Evolutionary conservation across 169 alveolate genomes (phyloP), one percentile per base, ranked within the genome.

Genomic region (Eimeria necatrix): DNA sequence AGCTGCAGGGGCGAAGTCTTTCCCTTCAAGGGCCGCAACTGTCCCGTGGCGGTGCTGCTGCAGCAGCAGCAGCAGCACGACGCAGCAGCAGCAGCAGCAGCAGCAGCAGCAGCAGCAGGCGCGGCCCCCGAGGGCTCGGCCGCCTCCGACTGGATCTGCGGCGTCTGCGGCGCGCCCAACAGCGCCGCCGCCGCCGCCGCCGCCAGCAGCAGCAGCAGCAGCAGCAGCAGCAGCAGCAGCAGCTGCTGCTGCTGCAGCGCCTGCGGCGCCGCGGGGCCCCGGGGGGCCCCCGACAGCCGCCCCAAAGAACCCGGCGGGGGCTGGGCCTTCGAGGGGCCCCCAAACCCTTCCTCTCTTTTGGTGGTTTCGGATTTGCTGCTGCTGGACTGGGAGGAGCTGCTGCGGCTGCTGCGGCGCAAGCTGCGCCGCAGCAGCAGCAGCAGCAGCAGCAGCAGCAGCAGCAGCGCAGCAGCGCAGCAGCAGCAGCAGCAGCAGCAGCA

Each of bases 151-250:
- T 64, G 76, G 76, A 9, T 64, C 9, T 64, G 84, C 59, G 26
- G 84, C 84, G 7, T n/a, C 41, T 41, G 84, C n/a, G 53, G 56
- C 7, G 59, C 59, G 6, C 56, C 59, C 48, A 73, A 73, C 53
- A n/a, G n/a, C n/a, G n/a, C n/a, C 9, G 68, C 68, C 9, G 68
- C n/a, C 9, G 68, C n/a, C 9, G 68, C 68, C 9, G 68, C 68
- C 16, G 68, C n/a, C 16, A 16, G 68, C 68, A 16, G 68, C 16
- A 9, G 68, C 16, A 9, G 68, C 9, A 16, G n/a, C n/a, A n/a
- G n/a, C n/a, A 22, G 41, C 78, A n/a, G 84, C 59, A 73, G 84
- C 84, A 73, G 84, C 84, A 32, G 84, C 53, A 73, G 84, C 53
- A 73, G 48, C 84, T 22, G 84, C 84, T 4, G 9, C 8, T 5